These are phyloP conservation scores for Wallemia mellicola DNA, from an alignment of 1,284 basidiomycete species.

Conservation along the genomic window DNA sequence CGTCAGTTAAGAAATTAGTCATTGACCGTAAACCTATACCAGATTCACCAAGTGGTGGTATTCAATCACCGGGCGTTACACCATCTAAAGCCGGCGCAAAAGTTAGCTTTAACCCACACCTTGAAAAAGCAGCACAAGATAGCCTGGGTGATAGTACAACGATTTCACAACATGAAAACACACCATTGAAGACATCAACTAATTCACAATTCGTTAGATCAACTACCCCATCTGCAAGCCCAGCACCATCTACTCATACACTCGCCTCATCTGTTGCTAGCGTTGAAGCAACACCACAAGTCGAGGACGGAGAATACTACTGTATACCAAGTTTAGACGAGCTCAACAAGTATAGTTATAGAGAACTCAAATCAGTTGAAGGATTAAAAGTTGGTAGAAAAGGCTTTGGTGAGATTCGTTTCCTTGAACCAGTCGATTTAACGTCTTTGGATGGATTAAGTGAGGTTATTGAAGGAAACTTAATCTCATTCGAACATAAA, in stretches of 20 bases:
- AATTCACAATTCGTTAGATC: neutral
- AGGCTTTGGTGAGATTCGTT: slow-evolving; percentile 69
- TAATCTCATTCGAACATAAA: slow-evolving; percentile 67
- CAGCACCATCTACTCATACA: neutral
- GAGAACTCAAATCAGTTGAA: slow-evolving; percentile 33
- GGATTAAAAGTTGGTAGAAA: slow-evolving; percentile 63
- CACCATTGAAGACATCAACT: neutral
- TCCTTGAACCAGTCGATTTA: slow-evolving; percentile 72
- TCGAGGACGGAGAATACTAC: slow-evolving; percentile 67
- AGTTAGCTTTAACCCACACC: neutral
- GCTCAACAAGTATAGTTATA: slow-evolving; percentile 35
- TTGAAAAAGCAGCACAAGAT: neutral
- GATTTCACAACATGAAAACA: neutral
- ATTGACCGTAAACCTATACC: neutral
- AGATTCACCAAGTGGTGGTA: neutral
- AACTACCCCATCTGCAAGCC: neutral
- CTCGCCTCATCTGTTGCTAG: slow-evolving; percentile 9
- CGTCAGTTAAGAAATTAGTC: neutral
- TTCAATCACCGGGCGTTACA: neutral
- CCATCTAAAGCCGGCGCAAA: neutral
- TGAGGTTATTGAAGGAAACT: slow-evolving; percentile 43
- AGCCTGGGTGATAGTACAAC: neutral
- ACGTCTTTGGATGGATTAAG: slow-evolving; percentile 52
- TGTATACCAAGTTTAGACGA: slow-evolving; percentile 41
- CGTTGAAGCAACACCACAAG: slow-evolving; percentile 15